These are phyloP conservation scores for Alternaria sp. DNA, from an alignment of 2,329 filamentous ascomycete genomes.

Conservation along the genomic window DNA sequence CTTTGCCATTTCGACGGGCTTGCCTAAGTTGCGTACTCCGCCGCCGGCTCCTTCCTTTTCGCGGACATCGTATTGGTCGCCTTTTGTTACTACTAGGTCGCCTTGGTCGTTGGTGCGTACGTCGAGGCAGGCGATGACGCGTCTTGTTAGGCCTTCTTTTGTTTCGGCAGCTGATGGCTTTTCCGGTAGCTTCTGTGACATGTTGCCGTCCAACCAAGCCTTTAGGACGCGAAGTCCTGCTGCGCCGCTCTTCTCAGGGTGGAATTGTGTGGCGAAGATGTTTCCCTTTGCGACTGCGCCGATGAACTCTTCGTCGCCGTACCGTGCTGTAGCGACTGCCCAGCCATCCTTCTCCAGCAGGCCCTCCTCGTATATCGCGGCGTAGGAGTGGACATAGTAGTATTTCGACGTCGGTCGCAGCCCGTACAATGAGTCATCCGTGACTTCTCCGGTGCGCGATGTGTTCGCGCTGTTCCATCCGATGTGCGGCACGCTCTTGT, in stretches of 20 bases:
- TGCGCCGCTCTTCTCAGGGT: constrained; percentile 94
- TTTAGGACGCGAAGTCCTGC: constrained; percentile 84
- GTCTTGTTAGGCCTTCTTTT: constrained; percentile 79
- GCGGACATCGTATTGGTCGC: constrained; percentile 97
- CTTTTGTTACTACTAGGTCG: constrained; percentile 96
- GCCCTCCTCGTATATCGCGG: constrained; percentile 74
- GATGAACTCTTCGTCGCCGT: constrained; percentile 88
- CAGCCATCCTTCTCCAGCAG: constrained; percentile 82
- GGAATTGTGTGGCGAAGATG: constrained; percentile 91
- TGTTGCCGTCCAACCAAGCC: constrained; percentile 81
- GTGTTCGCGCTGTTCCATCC: constrained; percentile 94
- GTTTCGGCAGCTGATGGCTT: constrained; percentile 36
- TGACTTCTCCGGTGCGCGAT: constrained; percentile 48
- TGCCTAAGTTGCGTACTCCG: constrained; percentile 88
- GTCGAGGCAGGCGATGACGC: constrained; percentile 94
- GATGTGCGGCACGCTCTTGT: constrained; percentile 97
- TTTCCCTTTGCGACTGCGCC: constrained; percentile 87
- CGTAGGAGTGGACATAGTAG: constrained; percentile 98
- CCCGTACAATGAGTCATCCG: constrained; percentile 72
- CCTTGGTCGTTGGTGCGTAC: constrained; percentile 93
- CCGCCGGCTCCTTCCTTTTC: constrained; percentile 72
- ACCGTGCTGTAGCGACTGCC: constrained; percentile 88
- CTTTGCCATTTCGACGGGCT: constrained; percentile 92
- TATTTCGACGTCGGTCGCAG: constrained; percentile 86
- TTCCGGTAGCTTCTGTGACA: constrained; percentile 60